These are phyloP conservation scores for Xylaria castorea DNA, from an alignment of 495 filamentous ascomycete species.

Conservation along the genomic window DNA sequence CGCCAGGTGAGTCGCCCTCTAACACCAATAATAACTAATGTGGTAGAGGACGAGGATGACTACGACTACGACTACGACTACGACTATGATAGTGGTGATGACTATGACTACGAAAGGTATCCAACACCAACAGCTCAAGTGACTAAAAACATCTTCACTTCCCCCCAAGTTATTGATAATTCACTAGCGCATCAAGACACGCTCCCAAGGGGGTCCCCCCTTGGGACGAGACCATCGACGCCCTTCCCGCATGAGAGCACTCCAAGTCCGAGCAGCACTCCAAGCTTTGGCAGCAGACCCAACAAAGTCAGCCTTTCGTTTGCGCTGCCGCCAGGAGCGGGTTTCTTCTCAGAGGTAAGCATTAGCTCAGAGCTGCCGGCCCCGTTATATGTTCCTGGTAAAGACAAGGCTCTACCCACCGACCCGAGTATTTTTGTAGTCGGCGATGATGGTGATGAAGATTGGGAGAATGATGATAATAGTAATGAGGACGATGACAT, in stretches of 20 bases:
- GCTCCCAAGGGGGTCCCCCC: too few species aligned
- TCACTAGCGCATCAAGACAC: background rate
- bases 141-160: background rate
- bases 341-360: background rate
- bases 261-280: background rate
- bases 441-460: background rate
- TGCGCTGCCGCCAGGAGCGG: background rate
- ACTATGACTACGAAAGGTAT: too few species aligned
- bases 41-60: background rate
- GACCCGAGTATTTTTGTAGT: background rate
- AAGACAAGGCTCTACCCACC: background rate
- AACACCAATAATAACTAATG: background rate
- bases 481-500: background rate
- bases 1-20: background rate
- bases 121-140: background rate
- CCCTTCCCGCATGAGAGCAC: background rate
- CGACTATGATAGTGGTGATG: background rate
- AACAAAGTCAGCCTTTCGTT: background rate
- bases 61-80: background rate
- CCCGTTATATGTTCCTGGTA: background rate
- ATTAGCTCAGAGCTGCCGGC: background rate
- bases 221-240: too few species aligned
- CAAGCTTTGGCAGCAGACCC: background rate
- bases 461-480: background rate
- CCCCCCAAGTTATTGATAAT: background rate